Percentiles rank a stretch among this genome's conserved stretches.
Evolutionary conservation across 116 monocot species (phyloP).

Genomic region (Zostera marina): DNA sequence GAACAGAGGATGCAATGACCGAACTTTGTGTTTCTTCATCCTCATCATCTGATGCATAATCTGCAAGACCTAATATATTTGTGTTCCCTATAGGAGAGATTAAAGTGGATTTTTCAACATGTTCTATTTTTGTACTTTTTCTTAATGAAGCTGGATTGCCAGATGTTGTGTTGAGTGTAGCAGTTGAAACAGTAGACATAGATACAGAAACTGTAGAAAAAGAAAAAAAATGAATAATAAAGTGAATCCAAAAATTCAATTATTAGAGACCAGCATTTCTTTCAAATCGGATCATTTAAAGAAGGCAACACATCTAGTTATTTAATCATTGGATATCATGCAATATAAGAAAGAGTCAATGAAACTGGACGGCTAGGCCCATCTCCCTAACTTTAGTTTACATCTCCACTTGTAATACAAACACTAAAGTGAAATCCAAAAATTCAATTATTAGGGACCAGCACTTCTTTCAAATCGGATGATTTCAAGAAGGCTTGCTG

Average conservation of each 20-base stretch:
- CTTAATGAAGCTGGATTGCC: slow-evolving; percentile 26
- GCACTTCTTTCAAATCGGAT: too few relatives aligned
- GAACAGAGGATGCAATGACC: slow-evolving; percentile 6
- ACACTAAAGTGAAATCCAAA: not conserved
- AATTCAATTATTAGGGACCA: too few relatives aligned
- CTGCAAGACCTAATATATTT: slow-evolving; percentile 77
- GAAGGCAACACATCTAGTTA: too few relatives aligned
- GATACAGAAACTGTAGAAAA: slow-evolving; percentile 19
- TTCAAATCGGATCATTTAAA: too few relatives aligned
- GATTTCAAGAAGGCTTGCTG: too few relatives aligned
- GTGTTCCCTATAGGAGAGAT: slow-evolving; percentile 22
- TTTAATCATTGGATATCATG: too few relatives aligned
- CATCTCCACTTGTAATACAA: too few relatives aligned
- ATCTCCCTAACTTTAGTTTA: too few relatives aligned
- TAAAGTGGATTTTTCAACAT: slow-evolving; percentile 17
- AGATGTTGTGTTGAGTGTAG: slow-evolving; percentile 26
- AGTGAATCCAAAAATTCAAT: not conserved
- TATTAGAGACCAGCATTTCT: too few relatives aligned
- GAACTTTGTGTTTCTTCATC: slow-evolving; percentile 26
- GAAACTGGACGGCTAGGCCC: too few relatives aligned
- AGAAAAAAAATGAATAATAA: not conserved
- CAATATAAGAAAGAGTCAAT: too few relatives aligned
- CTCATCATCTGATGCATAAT: slow-evolving; percentile 81
- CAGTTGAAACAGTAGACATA: slow-evolving; percentile 15
- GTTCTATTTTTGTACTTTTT: slow-evolving; percentile 9